A percentile compares a stretch with the other conserved stretches of the same genome.
phyloP scores from a whole-genome alignment of 257 asterid species.

The Anisodus tanguticus region DNA sequence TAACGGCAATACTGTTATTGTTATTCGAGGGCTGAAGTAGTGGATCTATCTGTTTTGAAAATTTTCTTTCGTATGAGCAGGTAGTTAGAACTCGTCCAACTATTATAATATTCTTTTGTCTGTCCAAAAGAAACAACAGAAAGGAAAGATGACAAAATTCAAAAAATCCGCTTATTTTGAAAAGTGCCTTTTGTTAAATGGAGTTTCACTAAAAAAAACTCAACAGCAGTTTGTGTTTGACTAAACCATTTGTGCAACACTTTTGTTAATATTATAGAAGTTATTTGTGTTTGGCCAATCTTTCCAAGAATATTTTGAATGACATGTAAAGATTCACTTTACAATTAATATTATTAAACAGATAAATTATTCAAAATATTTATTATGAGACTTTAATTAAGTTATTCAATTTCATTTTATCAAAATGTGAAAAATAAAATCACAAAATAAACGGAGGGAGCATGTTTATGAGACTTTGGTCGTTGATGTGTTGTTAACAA shows the following conservation, averaged over 20 bases:
- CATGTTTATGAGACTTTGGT: not conserved
- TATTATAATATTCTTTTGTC: not conserved
- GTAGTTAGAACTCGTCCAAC: not conserved
- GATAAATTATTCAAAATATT: not conserved
- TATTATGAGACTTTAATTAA: slow-evolving; percentile 3
- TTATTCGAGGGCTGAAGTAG: not conserved
- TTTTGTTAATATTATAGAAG: slow-evolving; percentile 18
- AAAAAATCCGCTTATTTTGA: too few relatives aligned
- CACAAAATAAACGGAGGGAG: not conserved
- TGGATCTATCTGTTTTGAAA: not conserved
- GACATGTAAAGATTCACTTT: not conserved
- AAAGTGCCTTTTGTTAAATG: too few relatives aligned
- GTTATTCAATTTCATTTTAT: not conserved
- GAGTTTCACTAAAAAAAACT: not conserved
- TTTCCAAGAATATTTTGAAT: not conserved
- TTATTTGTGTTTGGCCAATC: slow-evolving; percentile 6
- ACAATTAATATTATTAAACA: not conserved
- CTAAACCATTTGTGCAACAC: not conserved
- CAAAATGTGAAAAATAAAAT: not conserved
- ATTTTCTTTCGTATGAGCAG: not conserved
- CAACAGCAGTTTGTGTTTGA: not conserved
- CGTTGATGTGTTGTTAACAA: not conserved
- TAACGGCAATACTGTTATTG: not conserved
- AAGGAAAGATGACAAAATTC: not conserved
- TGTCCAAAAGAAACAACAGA: not conserved